Evolutionary conservation across 352 stramenopile species (phyloP), one percentile per base, ranked within the genome.

Genomic region (Blastocystis sp.): DNA sequence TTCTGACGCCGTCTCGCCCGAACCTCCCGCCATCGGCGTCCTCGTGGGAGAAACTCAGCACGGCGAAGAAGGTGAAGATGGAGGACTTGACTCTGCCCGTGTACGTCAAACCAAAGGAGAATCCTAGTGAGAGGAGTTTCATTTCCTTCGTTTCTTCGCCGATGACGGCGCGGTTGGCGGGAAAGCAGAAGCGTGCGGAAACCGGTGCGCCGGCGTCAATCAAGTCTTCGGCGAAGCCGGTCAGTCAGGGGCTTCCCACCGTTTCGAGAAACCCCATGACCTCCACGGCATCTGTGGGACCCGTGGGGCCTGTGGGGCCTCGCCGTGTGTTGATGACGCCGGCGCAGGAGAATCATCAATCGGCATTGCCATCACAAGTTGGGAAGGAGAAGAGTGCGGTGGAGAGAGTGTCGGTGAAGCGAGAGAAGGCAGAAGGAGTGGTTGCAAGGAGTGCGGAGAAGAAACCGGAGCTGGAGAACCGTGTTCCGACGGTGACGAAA

Each of bases 101-200:
- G 2, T 74, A 48, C 40, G 40, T 52, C 7, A 74, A 74, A 41
- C 64, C 64, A 21, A 34, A 52, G 40, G 74, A 67, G 38, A 40
- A 70, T 52, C 9, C 53, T 0, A 69, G 21, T 2, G 74, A 84
- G 53, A 53, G 74, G 23, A 69, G 52, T 14, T 84, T 84, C 45
- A 69, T 84, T 45, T 67, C 48, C 11, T 67, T 84, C 45, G 56
- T 84, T 14, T 84, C 74, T n/a, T 66, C 74, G 23, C 74, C 53
- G 17, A 52, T 21, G 14, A 59, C 56, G 7, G 5, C 48, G 5
- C 48, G 48, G 5, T 7, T 56, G 5, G 5, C 48, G 5, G 5
- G 5, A 7, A 56, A 56, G 14, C 48, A 7, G 48, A 56, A 56
- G 14, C 28, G 28, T 34, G 28, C 28, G 28, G 28, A 34, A 34